Evolutionary conservation across 1,284 basidiomycete genomes (phyloP).

Genomic region (Rhizoctonia solani): DNA sequence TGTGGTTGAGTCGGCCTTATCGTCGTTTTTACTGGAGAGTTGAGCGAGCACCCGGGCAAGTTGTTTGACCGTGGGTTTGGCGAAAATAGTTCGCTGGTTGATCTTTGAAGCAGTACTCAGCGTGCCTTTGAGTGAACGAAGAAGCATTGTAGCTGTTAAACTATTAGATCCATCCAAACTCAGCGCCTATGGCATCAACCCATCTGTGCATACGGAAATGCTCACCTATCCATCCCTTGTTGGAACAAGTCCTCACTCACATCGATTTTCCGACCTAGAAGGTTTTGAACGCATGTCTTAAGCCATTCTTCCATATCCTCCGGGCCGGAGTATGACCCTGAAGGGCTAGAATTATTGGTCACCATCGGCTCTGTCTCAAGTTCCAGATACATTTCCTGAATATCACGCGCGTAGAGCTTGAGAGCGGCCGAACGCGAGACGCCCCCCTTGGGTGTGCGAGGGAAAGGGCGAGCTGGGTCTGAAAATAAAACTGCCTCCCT

Average conservation of each 20-base stretch:
- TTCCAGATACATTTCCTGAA: conserved; percentile 35
- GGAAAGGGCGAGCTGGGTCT: not conserved
- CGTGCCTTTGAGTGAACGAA: conserved; percentile 3
- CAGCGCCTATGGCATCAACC: not conserved
- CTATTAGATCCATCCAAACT: not conserved
- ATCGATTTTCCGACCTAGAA: conserved; percentile 4
- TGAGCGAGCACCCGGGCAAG: not conserved
- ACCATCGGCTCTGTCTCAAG: not conserved
- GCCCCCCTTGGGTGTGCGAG: conserved; percentile 34
- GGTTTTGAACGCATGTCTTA: not conserved
- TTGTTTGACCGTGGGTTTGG: not conserved
- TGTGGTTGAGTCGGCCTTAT: not conserved
- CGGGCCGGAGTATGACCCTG: not conserved
- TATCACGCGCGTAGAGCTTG: conserved; percentile 33
- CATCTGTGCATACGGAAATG: not conserved
- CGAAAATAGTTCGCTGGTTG: conserved; percentile 11
- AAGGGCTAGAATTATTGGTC: not conserved
- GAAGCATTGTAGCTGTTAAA: conserved; percentile 2
- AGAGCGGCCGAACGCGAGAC: conserved; percentile 30
- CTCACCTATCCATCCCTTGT: conserved; percentile 19
- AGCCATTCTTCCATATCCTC: not conserved
- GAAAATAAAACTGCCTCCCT: conserved; percentile 42
- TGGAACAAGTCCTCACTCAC: conserved; percentile 5
- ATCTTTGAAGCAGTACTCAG: not conserved
- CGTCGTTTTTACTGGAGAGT: not conserved